Evolutionary conservation across 306 rosid genomes (phyloP), one percentile per base, ranked within the genome.

Genomic region (Quercus bicolor): DNA sequence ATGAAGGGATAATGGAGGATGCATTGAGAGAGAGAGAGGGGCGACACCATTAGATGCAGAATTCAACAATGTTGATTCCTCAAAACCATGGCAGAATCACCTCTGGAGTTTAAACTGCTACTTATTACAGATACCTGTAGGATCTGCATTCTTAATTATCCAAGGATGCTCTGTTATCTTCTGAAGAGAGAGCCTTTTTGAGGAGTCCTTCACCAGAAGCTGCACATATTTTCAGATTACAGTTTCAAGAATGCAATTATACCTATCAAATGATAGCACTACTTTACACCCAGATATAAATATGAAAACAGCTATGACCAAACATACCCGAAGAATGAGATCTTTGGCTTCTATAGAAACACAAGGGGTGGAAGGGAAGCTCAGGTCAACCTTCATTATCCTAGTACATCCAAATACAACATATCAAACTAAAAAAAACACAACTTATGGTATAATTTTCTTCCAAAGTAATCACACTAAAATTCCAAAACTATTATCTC

Each of bases 151-250:
- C 89, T 86, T 86, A 77, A 84, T 69, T 77, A 94, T 91, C 98
- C 97, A 94, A 48, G 97, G 97, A 84, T 94, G 98, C 74, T 89
- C 92, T 84, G 71, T 75, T 75, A 94, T 94, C 85, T 87, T 89
- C 76, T 85, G 87, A 83, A 94, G 97, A 23, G 97, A 85, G 56
- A 92, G 92, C 82, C 98, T 85, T 76, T 75, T 80, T 40, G 94
- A 80, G 56, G 97, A 89, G 80, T 94, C 97, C 86, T 85, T 94
- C 78, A 90, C 97, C 40, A 94, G 77, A 12, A 94, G 97, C 97
- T 92, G 90, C 87, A 80, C 34, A 68, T 72, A 57, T 79, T 73
- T 72, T 74, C 54, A 77, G 6, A 69, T 70, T 40, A 23, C 68
- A 28, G 10, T 3, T 48, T 72, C 31, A 75, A 73, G 70, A 72